Percentiles rank a stretch among this genome's conserved stretches.
Evolutionary conservation across 371 early-diverging fungal genomes (phyloP).

Genomic region (Chytridium lagenaria): DNA sequence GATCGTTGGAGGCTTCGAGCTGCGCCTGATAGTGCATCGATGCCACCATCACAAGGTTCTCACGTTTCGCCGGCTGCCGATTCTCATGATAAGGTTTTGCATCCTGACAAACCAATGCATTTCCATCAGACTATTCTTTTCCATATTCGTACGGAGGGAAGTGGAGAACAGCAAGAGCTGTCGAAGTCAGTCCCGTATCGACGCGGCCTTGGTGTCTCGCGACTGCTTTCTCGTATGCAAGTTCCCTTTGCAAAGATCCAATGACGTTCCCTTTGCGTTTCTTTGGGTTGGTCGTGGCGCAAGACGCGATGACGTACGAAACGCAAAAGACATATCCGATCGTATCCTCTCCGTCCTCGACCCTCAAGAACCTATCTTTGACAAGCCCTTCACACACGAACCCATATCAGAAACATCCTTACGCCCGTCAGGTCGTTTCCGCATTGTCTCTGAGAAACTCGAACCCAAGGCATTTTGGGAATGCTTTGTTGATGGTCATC

Average conservation of each 20-base stretch:
- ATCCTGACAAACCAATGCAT: not conserved
- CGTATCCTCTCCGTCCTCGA: constrained; percentile 30
- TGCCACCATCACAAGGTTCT: too few species aligned
- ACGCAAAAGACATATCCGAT: constrained; percentile 32
- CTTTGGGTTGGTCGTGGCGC: constrained; percentile 54
- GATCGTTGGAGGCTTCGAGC: not conserved
- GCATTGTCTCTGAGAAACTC: constrained; percentile 32
- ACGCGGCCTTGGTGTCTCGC: constrained; percentile 39
- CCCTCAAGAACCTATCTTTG: not conserved
- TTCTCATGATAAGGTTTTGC: not conserved
- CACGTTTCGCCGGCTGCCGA: not conserved
- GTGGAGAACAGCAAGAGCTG: constrained; percentile 48
- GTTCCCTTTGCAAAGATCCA: not conserved
- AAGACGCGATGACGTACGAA: constrained; percentile 45
- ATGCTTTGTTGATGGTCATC: constrained; percentile 24
- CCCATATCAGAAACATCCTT: not conserved
- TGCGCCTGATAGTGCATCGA: not conserved
- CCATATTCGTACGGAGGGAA: constrained; percentile 52
- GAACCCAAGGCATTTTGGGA: constrained; percentile 41
- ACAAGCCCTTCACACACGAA: not conserved
- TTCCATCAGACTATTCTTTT: constrained; percentile 29
- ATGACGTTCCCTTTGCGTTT: constrained; percentile 17
- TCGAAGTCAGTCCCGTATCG: constrained; percentile 38
- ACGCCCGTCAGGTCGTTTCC: constrained; percentile 10
- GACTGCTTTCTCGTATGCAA: constrained; percentile 48